Percentiles rank a stretch among this genome's conserved stretches.
phyloP scores from a whole-genome alignment of 352 stramenopile species.

The Phytophthora tentaculata region DNA sequence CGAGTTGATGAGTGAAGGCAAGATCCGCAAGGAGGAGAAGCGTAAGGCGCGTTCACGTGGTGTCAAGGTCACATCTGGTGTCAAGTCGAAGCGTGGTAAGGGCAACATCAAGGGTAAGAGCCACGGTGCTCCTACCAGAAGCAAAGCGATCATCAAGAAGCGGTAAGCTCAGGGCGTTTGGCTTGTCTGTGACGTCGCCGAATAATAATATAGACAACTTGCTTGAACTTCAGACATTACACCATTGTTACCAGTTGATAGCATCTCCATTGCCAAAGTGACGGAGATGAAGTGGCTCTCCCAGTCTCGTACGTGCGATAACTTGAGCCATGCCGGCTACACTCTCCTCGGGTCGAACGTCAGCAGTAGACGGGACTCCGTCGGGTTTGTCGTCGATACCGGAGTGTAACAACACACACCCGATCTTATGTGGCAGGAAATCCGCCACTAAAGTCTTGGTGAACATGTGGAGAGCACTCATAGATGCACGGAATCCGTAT shows the following conservation, averaged over 20 bases:
- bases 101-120: constrained; percentile 83
- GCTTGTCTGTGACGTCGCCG: constrained; percentile 14
- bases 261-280: constrained; percentile 60
- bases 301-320: constrained; percentile 51
- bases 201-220: constrained; percentile 49
- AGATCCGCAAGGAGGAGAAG: constrained; percentile 88
- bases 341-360: constrained; percentile 53
- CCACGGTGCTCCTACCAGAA: constrained; percentile 80
- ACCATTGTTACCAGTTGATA: constrained; percentile 62
- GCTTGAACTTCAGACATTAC: constrained; percentile 9
- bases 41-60: constrained; percentile 84
- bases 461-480: constrained; percentile 82
- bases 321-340: constrained; percentile 60
- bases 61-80: constrained; percentile 60
- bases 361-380: constrained; percentile 36
- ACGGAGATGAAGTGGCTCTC: constrained; percentile 63
- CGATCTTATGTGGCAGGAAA: constrained; percentile 60
- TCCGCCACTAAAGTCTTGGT: constrained; percentile 62
- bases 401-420: constrained; percentile 61
- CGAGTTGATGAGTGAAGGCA: constrained; percentile 76
- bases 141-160: constrained; percentile 82
- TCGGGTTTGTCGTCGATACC: constrained; percentile 68
- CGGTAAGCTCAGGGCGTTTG: constrained; percentile 36
- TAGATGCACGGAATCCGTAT: constrained; percentile 83
- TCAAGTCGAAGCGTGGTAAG: constrained; percentile 63